Evolutionary conservation across 768 basidiomycete species (phyloP), one percentile per base, ranked within the genome.

Genomic region (Chlorophyllum brunneum): DNA sequence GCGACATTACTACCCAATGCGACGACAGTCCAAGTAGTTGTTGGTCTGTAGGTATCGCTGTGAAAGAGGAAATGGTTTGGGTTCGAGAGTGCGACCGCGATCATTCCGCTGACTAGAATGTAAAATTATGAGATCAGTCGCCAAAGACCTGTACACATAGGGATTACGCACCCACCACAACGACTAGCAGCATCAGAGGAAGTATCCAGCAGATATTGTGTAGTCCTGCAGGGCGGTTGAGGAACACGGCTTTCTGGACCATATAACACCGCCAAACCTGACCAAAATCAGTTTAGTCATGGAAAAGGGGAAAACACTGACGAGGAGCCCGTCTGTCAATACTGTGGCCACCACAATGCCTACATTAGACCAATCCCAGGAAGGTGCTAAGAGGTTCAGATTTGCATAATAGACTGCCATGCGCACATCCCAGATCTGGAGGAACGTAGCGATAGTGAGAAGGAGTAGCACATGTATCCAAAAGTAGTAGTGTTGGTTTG

Each of bases 221-320:
- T 13, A 26, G 4, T 15, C 27, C 5, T n/a, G 42, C 22, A 5
- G 42, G 2, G 10, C 16, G 13, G 3, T 43, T 16, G 26, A 8
- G 24, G 8, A n/a, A 11, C 2, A 43, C 4, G 24, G 42, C 42
- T 16, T 27, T 27, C 23, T 43, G 42, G 4, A 43, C 23, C 42
- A 43, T 43, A 16, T 43, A 43, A 43, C 42, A 24, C 16, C 42
- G 8, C 42, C 42, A 43, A 13, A 43, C 42, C 42, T 43, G 42
- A 31, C 31, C 31, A 6, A 31, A 13, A 31, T 13, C 31, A 31
- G 13, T 31, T 31, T 31, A 31, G 31, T 7, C 7, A 13, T 7
- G 31, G 31, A 31, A 31, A 13, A 31, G 18, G 5, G 18, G 5
- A 37, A 37, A 13, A 15, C 15, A 45, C 43, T 30, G 10, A 36